These are phyloP conservation scores for Solanum raphanifolium DNA, from an alignment of 257 asterid genomes.

Conservation along the genomic window DNA sequence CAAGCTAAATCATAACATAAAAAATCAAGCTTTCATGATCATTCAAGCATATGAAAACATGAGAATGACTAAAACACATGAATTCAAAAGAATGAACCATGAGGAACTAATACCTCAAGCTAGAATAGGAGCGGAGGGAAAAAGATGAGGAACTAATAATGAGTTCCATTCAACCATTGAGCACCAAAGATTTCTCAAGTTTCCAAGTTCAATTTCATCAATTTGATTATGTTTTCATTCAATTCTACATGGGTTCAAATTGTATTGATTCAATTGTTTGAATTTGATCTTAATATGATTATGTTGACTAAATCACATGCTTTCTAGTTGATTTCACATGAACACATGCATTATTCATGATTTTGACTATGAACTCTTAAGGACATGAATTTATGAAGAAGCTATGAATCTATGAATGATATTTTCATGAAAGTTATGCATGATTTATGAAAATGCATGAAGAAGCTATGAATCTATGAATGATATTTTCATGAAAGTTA, in stretches of 20 bases:
- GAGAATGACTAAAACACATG: too few relatives aligned
- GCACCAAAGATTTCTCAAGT: neutral
- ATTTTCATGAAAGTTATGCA: too few relatives aligned
- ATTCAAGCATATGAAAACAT: too few relatives aligned
- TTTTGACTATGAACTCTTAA: neutral
- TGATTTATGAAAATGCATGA: too few relatives aligned
- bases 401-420: too few relatives aligned
- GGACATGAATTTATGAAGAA: neutral
- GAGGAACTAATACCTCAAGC: too few relatives aligned
- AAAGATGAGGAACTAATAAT: too few relatives aligned
- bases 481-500: neutral
- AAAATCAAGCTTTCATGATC: too few relatives aligned
- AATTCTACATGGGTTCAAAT: neutral
- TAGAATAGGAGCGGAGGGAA: too few relatives aligned
- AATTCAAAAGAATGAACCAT: too few relatives aligned
- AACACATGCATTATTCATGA: neutral
- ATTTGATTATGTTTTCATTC: neutral
- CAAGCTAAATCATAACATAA: too few relatives aligned
- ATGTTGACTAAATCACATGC: neutral
- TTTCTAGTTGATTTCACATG: neutral
- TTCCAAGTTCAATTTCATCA: neutral
- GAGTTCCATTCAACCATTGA: neutral
- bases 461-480: neutral
- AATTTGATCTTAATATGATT: neutral
- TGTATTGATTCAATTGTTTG: neutral